Percentiles rank a stretch among this genome's conserved stretches.
These are phyloP conservation scores for Solanum hybrid DNA, from an alignment of 305 asterid species.

Conservation along the genomic window DNA sequence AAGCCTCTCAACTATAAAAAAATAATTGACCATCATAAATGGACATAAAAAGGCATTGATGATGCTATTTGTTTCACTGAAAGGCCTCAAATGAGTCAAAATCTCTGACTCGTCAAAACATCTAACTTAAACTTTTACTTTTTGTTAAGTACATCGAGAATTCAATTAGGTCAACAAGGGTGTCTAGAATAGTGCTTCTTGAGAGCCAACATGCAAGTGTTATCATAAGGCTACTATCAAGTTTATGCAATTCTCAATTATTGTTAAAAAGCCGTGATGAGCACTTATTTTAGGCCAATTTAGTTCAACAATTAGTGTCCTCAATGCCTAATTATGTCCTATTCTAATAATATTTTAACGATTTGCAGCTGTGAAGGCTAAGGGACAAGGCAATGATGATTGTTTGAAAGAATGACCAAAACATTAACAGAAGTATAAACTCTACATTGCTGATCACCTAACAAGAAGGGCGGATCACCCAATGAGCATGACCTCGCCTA, in stretches of 20 bases:
- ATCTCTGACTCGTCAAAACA: neutral
- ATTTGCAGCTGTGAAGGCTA: neutral
- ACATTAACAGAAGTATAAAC: neutral
- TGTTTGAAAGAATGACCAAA: neutral
- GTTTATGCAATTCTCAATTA: neutral
- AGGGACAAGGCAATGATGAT: neutral
- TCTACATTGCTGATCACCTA: neutral
- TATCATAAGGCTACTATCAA: neutral
- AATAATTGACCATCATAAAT: neutral
- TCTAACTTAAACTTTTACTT: neutral
- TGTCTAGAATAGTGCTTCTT: neutral
- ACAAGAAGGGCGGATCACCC: neutral
- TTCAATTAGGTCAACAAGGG: neutral
- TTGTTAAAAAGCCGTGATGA: neutral
- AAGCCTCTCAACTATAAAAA: neutral
- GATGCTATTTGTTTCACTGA: neutral
- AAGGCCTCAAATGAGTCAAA: neutral
- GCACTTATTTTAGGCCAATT: neutral
- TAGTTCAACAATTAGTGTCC: neutral
- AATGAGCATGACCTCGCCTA: neutral
- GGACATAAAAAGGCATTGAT: neutral
- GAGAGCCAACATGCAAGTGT: neutral
- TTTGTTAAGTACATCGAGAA: neutral
- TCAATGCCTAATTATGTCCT: neutral
- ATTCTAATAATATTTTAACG: too few relatives aligned